phyloP scores from a whole-genome alignment of 106 monocot genomes.

The Allium cepa region DNA sequence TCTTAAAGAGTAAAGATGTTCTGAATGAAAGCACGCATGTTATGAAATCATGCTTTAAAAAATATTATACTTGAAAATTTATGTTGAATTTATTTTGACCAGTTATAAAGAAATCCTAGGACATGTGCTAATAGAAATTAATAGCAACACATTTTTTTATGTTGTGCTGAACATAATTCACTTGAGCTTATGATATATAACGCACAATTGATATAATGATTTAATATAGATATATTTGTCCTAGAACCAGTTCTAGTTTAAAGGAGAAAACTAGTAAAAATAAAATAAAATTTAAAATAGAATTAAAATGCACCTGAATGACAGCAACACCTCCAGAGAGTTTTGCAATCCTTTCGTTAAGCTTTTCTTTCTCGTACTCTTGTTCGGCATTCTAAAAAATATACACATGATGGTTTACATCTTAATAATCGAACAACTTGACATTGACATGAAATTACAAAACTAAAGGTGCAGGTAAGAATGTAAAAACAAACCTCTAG shows the following conservation, averaged over 20 bases:
- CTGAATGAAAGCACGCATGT: too few species aligned
- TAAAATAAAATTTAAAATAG: neutral
- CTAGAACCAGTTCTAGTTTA: neutral
- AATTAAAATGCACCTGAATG: constrained; percentile 42
- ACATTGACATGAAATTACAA: neutral
- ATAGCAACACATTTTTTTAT: too few species aligned
- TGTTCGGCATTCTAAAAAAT: constrained; percentile 42
- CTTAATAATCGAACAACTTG: neutral
- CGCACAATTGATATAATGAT: too few species aligned
- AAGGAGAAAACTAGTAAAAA: too few species aligned
- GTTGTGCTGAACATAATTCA: too few species aligned
- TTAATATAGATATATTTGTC: neutral
- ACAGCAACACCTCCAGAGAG: constrained; percentile 83
- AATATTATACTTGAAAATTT: too few species aligned
- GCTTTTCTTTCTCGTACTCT: constrained; percentile 71
- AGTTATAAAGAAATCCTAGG: too few species aligned
- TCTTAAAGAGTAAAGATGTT: too few species aligned
- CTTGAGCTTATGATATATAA: too few species aligned
- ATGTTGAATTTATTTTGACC: too few species aligned
- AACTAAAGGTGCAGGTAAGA: neutral
- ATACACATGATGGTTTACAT: neutral
- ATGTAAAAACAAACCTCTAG: constrained; percentile 41
- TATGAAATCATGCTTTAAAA: too few species aligned
- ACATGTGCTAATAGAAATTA: too few species aligned
- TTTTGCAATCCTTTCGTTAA: constrained; percentile 75